These are phyloP conservation scores for Zygosaccharomyces bailii DNA, from an alignment of 805 yeast species.

Conservation along the genomic window DNA sequence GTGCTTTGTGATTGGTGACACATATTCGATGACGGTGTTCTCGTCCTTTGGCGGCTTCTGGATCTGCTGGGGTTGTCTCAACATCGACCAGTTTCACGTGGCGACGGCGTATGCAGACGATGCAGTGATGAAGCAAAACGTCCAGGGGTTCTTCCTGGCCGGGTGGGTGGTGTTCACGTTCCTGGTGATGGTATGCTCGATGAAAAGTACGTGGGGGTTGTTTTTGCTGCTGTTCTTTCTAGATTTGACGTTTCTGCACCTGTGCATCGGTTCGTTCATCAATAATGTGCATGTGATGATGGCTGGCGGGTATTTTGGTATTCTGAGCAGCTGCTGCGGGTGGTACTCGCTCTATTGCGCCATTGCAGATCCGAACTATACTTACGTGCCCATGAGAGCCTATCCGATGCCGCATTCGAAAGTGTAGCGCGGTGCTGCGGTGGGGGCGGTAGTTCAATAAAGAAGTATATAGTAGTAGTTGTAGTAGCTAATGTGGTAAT, in stretches of 20 bases:
- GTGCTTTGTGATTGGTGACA: constrained; percentile 72
- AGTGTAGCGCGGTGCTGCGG: constrained; percentile 1
- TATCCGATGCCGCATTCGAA: constrained; percentile 50
- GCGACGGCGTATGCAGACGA: constrained; percentile 46
- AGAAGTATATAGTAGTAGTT: background rate
- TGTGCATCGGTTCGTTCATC: constrained; percentile 52
- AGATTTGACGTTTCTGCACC: constrained; percentile 51
- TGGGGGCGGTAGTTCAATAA: background rate
- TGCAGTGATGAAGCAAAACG: constrained; percentile 45
- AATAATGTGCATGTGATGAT: constrained; percentile 40
- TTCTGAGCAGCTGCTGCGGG: constrained; percentile 52
- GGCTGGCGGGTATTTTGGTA: constrained; percentile 64
- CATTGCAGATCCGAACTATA: constrained; percentile 54
- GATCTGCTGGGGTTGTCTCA: constrained; percentile 69
- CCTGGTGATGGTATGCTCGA: constrained; percentile 52
- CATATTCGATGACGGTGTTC: constrained; percentile 62
- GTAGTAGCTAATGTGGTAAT: constrained; percentile 1
- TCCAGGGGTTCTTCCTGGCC: constrained; percentile 53
- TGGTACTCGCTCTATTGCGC: constrained; percentile 66
- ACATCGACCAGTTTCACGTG: constrained; percentile 56
- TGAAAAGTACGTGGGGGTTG: constrained; percentile 59
- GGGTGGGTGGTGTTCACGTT: constrained; percentile 68
- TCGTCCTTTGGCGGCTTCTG: constrained; percentile 65
- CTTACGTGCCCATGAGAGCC: constrained; percentile 53
- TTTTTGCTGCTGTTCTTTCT: constrained; percentile 52